Conservation (phyloP, 2,329 filamentous ascomycete genomes). For the Claviceps fusiformis region DNA sequence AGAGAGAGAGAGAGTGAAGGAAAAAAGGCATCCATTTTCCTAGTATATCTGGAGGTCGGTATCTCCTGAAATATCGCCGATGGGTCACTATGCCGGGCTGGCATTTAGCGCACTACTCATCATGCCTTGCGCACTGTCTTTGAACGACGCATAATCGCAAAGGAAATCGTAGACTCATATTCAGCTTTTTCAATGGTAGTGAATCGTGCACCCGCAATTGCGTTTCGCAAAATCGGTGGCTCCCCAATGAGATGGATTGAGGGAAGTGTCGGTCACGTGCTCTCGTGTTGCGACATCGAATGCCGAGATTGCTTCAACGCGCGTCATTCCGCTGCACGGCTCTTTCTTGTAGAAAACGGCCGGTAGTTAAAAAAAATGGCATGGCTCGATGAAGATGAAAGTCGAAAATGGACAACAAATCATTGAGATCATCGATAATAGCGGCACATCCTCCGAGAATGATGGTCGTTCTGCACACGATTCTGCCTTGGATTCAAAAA, state of each 20-base stretch:
- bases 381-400: conserved; percentile 5
- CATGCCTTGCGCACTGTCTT: background rate
- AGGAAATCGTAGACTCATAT: background rate
- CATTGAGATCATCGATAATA: conserved; percentile 16
- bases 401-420: conserved; percentile 4
- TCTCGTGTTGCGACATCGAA: background rate
- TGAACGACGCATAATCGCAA: background rate
- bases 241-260: background rate
- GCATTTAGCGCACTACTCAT: background rate
- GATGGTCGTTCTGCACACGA: conserved; percentile 5
- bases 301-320: background rate
- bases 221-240: background rate
- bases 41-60: background rate
- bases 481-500: conserved; percentile 11
- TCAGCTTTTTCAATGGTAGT: background rate
- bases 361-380: background rate
- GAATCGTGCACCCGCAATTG: background rate
- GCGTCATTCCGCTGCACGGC: background rate
- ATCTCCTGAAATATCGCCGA: background rate
- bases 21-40: background rate
- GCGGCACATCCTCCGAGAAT: conserved; percentile 10
- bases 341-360: background rate
- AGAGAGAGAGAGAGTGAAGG: background rate
- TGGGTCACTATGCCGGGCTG: background rate
- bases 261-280: conserved; percentile 1